Evolutionary conservation across 106 monocot genomes (phyloP).

Genomic region (Allium fistulosum): DNA sequence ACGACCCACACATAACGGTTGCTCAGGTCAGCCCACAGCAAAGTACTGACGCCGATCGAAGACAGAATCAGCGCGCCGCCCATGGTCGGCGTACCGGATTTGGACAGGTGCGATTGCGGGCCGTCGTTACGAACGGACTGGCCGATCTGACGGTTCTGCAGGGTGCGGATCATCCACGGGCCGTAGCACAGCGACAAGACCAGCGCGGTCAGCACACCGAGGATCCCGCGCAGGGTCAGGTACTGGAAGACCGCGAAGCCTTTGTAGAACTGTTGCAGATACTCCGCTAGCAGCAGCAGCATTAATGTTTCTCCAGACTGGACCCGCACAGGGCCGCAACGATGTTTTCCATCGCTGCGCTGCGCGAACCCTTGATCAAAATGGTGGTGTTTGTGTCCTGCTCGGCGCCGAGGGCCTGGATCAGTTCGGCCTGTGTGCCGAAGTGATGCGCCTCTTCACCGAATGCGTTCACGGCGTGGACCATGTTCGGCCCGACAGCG

Average conservation of each 20-base stretch:
- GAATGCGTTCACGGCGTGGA: neutral
- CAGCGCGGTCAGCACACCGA: neutral
- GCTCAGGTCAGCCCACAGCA: neutral
- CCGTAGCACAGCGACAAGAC: neutral
- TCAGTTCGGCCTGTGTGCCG: neutral
- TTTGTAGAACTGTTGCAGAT: too few relatives aligned
- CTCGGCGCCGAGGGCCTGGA: neutral
- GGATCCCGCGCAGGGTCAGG: neutral
- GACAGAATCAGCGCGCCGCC: neutral
- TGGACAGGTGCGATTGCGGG: neutral
- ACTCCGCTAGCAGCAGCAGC: too few relatives aligned
- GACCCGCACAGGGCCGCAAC: too few relatives aligned
- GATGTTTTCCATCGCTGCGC: too few relatives aligned
- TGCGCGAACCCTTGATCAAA: too few relatives aligned
- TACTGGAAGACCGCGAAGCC: neutral
- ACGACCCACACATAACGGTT: neutral
- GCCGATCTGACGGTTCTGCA: neutral
- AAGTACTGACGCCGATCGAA: neutral
- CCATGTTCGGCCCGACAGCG: neutral
- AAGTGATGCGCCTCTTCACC: neutral
- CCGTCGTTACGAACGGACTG: neutral
- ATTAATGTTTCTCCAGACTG: too few relatives aligned
- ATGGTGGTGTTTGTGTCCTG: too few relatives aligned
- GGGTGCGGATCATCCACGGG: neutral
- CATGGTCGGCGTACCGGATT: constrained; percentile 6